Conservation (phyloP, 2,329 filamentous ascomycete species). For the Tetracladium maxilliforme region DNA sequence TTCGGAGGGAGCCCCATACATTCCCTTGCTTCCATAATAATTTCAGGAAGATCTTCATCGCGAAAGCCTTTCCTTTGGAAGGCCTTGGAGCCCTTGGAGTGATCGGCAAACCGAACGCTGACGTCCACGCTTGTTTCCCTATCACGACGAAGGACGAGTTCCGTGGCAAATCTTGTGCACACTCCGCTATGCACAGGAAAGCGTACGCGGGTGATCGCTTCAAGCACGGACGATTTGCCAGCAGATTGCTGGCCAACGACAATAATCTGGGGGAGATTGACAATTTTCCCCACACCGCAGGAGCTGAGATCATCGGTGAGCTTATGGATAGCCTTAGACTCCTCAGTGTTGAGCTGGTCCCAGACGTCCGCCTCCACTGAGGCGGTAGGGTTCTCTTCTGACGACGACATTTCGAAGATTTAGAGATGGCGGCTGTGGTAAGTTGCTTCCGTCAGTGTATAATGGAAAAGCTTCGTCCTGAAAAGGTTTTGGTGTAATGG, state of each 20-base stretch:
- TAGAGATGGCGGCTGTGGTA: too few species aligned
- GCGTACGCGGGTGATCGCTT: constrained; percentile 20
- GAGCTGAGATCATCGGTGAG: constrained; percentile 13
- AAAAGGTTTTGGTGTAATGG: too few species aligned
- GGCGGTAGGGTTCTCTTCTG: too few species aligned
- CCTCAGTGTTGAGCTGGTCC: constrained; percentile 16
- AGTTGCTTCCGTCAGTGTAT: too few species aligned
- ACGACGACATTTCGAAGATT: too few species aligned
- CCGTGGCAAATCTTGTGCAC: constrained; percentile 21
- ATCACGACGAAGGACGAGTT: constrained; percentile 17
- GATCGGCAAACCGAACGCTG: constrained; percentile 16
- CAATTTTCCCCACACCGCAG: neutral
- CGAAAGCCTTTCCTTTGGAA: constrained; percentile 5
- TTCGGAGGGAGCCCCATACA: constrained; percentile 15
- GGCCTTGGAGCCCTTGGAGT: constrained; percentile 5
- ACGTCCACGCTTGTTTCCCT: constrained; percentile 11
- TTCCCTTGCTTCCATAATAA: constrained; percentile 6
- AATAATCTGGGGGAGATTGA: constrained; percentile 12
- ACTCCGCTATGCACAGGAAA: constrained; percentile 16
- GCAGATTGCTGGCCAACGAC: constrained; percentile 21
- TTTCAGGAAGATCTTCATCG: constrained; percentile 8
- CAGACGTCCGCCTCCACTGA: too few species aligned
- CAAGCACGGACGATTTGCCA: constrained; percentile 21
- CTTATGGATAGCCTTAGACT: constrained; percentile 12
- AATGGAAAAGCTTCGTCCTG: too few species aligned